Conservation (phyloP, 441 rosid species). For the Croton laevigatus region DNA sequence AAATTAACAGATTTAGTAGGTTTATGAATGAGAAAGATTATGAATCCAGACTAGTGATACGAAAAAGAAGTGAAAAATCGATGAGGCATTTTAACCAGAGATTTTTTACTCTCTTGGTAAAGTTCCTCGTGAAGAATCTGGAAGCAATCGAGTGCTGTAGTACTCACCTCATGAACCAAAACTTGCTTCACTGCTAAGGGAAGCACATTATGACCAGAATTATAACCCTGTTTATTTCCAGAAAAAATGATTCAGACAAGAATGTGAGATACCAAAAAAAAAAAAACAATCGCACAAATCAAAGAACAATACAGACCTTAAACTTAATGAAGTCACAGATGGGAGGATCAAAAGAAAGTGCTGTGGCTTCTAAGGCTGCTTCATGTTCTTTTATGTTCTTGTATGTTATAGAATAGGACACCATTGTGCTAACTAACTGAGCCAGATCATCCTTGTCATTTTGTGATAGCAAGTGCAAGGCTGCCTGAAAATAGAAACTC, state of each 20-base stretch:
- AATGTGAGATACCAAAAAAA: constrained; percentile 10
- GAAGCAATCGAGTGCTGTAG: background rate
- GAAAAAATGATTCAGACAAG: constrained; percentile 19
- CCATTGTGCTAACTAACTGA: constrained; percentile 68
- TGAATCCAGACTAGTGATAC: background rate
- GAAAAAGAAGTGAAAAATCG: background rate
- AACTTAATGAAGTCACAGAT: constrained; percentile 61
- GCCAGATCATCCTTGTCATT: constrained; percentile 69
- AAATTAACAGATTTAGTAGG: background rate
- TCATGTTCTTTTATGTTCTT: constrained; percentile 56
- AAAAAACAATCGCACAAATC: constrained; percentile 2
- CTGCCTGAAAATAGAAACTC: constrained; percentile 56
- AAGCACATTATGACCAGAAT: constrained; percentile 56
- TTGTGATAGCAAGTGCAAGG: constrained; percentile 72
- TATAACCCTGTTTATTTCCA: constrained; percentile 57
- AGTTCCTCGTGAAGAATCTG: background rate
- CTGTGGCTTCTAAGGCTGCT: constrained; percentile 46
- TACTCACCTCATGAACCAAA: constrained; percentile 83
- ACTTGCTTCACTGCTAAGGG: constrained; percentile 80
- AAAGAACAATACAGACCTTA: constrained; percentile 52
- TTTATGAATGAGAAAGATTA: background rate
- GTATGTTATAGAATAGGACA: constrained; percentile 71
- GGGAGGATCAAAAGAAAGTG: constrained; percentile 74
- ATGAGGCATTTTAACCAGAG: background rate
- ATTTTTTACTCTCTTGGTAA: background rate